Conservation (phyloP, 2,329 filamentous ascomycete species). For the Zymoseptoria brevis region DNA sequence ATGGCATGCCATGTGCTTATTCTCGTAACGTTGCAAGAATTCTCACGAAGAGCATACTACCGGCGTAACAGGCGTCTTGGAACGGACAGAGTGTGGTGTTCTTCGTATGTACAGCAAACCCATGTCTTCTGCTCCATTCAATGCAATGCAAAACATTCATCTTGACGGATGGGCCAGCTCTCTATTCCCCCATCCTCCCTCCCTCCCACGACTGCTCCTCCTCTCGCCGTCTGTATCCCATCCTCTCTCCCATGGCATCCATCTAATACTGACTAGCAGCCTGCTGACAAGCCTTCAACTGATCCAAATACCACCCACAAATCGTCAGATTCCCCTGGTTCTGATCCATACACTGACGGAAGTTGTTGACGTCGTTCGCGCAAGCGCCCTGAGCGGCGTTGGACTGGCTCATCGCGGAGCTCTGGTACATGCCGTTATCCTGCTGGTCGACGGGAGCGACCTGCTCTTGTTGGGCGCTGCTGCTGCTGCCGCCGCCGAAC, state of each 20-base stretch:
- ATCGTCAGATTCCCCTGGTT: slow-evolving; percentile 90
- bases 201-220: no score
- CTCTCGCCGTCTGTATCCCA: background rate
- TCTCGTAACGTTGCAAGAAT: background rate
- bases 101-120: background rate
- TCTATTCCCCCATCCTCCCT: background rate
- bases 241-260: background rate
- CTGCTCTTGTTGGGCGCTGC: slow-evolving; percentile 38
- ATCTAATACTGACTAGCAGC: slow-evolving; percentile 42
- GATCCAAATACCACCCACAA: slow-evolving; percentile 93
- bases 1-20: no score
- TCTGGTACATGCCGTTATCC: slow-evolving; percentile 28
- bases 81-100: background rate
- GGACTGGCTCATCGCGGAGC: slow-evolving; percentile 31
- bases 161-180: no score
- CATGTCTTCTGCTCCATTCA: background rate
- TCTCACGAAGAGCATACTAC: no score
- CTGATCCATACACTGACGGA: slow-evolving; percentile 95
- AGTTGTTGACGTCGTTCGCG: slow-evolving; percentile 68
- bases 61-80: background rate
- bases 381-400: slow-evolving; percentile 45
- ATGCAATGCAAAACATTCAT: background rate
- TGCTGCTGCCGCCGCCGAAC: slow-evolving; percentile 60
- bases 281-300: slow-evolving; percentile 57
- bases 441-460: slow-evolving; percentile 16